Evolutionary conservation across 257 asterid genomes (phyloP).

Genomic region (Rubia yunnanensis): DNA sequence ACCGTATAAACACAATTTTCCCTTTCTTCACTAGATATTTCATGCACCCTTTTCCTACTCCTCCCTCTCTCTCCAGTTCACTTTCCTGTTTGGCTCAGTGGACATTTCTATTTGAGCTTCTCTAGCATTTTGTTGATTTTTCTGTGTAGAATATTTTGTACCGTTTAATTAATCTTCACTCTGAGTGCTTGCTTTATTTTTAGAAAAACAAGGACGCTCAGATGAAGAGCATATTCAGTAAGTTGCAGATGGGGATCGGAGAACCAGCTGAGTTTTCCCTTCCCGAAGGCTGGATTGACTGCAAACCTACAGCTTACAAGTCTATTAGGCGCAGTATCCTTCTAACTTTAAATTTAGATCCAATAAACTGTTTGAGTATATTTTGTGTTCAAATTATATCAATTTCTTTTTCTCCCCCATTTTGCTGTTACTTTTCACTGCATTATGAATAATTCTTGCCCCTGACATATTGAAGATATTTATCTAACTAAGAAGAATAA

Average conservation of each 20-base stretch:
- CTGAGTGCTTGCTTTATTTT: constrained; percentile 5
- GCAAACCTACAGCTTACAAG: constrained; percentile 59
- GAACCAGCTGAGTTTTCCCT: constrained; percentile 79
- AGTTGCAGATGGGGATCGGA: constrained; percentile 56
- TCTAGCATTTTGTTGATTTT: too few relatives aligned
- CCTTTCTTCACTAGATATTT: background rate
- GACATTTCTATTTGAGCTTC: background rate
- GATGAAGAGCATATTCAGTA: constrained; percentile 53
- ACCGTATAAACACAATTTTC: background rate
- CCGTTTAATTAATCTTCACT: background rate
- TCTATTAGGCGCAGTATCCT: constrained; percentile 91
- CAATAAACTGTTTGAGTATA: background rate
- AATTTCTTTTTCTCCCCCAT: background rate
- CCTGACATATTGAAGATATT: constrained; percentile 54
- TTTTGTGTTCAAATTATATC: background rate
- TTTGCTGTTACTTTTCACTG: background rate
- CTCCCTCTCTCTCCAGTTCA: background rate
- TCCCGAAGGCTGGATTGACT: constrained; percentile 60
- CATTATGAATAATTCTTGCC: background rate
- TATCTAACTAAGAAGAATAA: constrained; percentile 73
- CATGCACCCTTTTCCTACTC: background rate
- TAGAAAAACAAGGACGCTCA: constrained; percentile 41
- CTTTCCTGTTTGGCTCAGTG: background rate
- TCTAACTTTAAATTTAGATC: constrained; percentile 1
- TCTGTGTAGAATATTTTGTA: background rate